Evolutionary conservation across 163 green algal species (phyloP).

Genomic region (Scenedesmus sp.): DNA sequence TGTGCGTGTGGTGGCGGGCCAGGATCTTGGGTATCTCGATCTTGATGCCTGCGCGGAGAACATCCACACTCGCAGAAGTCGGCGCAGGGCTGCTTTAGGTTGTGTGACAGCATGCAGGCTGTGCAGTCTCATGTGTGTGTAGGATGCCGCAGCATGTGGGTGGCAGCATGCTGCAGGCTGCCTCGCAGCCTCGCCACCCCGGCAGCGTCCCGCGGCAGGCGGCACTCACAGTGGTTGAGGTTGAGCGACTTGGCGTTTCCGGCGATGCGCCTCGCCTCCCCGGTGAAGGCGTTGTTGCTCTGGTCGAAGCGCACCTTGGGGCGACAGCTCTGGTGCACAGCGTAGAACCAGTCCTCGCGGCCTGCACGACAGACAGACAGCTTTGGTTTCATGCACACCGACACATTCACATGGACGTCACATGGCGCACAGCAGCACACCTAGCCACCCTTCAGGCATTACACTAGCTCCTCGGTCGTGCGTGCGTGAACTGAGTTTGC

Average conservation of each 20-base stretch:
- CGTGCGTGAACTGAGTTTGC: neutral
- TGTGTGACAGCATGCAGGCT: too few relatives aligned
- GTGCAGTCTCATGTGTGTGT: too few relatives aligned
- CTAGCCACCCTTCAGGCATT: neutral
- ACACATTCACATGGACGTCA: too few relatives aligned
- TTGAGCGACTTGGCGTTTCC: conserved; percentile 47
- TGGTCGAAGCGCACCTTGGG: neutral
- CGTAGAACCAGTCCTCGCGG: neutral
- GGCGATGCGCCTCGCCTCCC: neutral
- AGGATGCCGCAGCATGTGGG: too few relatives aligned
- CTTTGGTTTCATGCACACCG: too few relatives aligned
- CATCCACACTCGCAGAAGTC: neutral
- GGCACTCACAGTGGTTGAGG: conserved; percentile 43
- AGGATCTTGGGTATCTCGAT: conserved; percentile 15
- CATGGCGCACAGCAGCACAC: too few relatives aligned
- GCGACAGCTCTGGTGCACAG: neutral
- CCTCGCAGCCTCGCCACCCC: neutral
- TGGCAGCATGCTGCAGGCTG: too few relatives aligned
- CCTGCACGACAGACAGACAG: neutral
- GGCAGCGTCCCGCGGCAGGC: too few relatives aligned
- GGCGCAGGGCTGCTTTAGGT: too few relatives aligned
- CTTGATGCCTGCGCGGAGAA: conserved; percentile 28
- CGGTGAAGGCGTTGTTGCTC: neutral
- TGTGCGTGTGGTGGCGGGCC: neutral
- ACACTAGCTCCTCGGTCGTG: neutral